These are phyloP conservation scores for Amyloporia xantha DNA, from an alignment of 768 basidiomycete species.

Conservation along the genomic window DNA sequence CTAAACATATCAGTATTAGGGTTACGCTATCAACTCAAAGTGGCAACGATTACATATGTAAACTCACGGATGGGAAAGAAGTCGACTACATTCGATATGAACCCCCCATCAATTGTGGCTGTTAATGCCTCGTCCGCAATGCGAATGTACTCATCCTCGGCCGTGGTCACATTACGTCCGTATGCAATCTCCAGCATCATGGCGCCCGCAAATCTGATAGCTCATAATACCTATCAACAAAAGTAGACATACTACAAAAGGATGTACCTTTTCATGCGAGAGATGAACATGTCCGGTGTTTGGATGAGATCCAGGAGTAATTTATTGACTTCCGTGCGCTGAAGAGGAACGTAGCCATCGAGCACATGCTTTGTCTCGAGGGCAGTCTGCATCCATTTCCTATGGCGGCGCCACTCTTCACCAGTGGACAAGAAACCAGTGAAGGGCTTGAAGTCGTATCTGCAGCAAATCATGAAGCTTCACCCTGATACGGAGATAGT, in stretches of 20 bases:
- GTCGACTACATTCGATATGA: constrained; percentile 26
- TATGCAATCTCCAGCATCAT: constrained; percentile 27
- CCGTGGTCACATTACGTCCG: constrained; percentile 23
- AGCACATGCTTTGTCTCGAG: constrained; percentile 15
- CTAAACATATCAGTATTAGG: background rate
- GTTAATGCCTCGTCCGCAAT: constrained; percentile 19
- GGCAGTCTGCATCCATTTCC: constrained; percentile 21
- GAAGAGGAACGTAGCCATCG: constrained; percentile 15
- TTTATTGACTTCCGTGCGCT: constrained; percentile 21
- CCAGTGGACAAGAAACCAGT: constrained; percentile 17
- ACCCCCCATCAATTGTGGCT: constrained; percentile 18
- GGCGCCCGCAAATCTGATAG: constrained; percentile 16
- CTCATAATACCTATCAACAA: background rate
- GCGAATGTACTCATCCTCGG: constrained; percentile 21
- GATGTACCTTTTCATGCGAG: constrained; percentile 14
- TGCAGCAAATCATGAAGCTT: constrained; percentile 4
- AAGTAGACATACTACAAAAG: background rate
- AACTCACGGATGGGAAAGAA: constrained; percentile 27
- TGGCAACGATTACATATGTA: background rate
- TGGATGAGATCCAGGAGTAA: constrained; percentile 22
- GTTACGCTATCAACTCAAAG: background rate
- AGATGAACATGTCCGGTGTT: constrained; percentile 20
- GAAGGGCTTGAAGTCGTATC: background rate
- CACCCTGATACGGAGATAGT: background rate
- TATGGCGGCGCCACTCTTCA: constrained; percentile 22